A percentile compares a stretch with the other conserved stretches of the same genome.
phyloP scores from a whole-genome alignment of 108 stramenopile genomes.

The Cyclostephanos tholiformis region DNA sequence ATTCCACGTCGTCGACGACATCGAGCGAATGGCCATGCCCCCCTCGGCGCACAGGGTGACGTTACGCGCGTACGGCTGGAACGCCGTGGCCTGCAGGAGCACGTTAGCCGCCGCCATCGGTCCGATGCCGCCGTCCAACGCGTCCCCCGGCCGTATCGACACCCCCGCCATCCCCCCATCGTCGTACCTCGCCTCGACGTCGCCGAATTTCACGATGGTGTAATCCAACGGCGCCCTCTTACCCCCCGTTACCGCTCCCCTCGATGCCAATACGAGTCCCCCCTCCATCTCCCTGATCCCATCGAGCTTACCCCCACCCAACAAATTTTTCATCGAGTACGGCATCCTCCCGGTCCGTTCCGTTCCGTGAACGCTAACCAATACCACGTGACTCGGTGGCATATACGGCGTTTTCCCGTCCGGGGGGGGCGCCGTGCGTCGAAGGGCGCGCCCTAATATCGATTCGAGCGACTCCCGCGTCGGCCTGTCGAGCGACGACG shows the following conservation, averaged over 20 bases:
- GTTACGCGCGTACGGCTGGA: conserved; percentile 57
- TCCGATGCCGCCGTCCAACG: conserved; percentile 46
- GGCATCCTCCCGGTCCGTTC: conserved; percentile 75
- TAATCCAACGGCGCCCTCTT: conserved; percentile 64
- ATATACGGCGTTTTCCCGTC: conserved; percentile 45
- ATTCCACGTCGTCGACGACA: conserved; percentile 54
- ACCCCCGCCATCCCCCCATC: conserved; percentile 45
- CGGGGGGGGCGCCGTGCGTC: conserved; percentile 54
- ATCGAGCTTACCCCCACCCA: conserved; percentile 74
- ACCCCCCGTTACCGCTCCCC: conserved; percentile 43
- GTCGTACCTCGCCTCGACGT: conserved; percentile 36
- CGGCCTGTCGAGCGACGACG: conserved; percentile 54
- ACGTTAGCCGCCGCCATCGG: conserved; percentile 49
- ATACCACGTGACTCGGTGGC: conserved; percentile 81
- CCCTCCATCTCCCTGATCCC: conserved; percentile 77
- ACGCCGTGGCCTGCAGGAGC: conserved; percentile 56
- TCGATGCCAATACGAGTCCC: conserved; percentile 52
- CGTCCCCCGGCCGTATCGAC: conserved; percentile 53
- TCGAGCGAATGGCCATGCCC: background rate
- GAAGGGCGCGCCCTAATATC: conserved; percentile 64
- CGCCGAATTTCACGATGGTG: conserved; percentile 80
- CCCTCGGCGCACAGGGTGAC: conserved; percentile 49
- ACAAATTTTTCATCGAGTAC: conserved; percentile 77
- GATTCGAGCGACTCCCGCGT: conserved; percentile 47
- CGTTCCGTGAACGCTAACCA: conserved; percentile 77